A percentile compares a stretch with the other conserved stretches of the same genome.
Conservation (phyloP, 2,329 filamentous ascomycete species). For the Penicillium hordei region DNA sequence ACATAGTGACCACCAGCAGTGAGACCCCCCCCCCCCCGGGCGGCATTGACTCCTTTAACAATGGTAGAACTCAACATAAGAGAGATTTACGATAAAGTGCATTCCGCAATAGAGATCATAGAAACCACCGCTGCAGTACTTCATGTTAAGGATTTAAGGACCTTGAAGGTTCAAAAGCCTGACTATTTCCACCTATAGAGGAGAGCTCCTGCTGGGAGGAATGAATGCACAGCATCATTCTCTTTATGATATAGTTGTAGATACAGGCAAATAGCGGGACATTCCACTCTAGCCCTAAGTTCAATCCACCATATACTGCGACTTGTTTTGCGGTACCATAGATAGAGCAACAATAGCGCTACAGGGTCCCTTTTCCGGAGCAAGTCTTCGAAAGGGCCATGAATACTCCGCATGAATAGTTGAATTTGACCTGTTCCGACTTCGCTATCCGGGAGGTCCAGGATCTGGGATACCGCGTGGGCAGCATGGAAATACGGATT, state of each 20-base stretch:
- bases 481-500: background rate
- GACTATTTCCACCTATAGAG: too few relatives aligned
- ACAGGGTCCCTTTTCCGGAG: slow-evolving; percentile 34
- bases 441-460: background rate
- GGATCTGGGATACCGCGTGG: background rate
- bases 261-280: slow-evolving; percentile 45
- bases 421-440: background rate
- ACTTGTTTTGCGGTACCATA: slow-evolving; percentile 47
- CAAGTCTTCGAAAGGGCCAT: background rate
- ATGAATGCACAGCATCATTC: background rate
- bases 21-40: too few relatives aligned
- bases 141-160: too few relatives aligned
- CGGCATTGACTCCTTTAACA: too few relatives aligned
- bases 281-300: slow-evolving; percentile 45
- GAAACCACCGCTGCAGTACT: too few relatives aligned
- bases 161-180: too few relatives aligned
- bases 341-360: slow-evolving; percentile 43
- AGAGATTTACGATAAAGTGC: too few relatives aligned
- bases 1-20: too few relatives aligned
- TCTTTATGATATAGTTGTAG: slow-evolving; percentile 20
- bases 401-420: background rate
- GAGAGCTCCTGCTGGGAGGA: too few relatives aligned
- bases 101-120: too few relatives aligned
- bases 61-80: too few relatives aligned
- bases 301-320: slow-evolving; percentile 49